These are phyloP conservation scores for Diaporthe citri DNA, from an alignment of 2,329 filamentous ascomycete species.

Conservation along the genomic window DNA sequence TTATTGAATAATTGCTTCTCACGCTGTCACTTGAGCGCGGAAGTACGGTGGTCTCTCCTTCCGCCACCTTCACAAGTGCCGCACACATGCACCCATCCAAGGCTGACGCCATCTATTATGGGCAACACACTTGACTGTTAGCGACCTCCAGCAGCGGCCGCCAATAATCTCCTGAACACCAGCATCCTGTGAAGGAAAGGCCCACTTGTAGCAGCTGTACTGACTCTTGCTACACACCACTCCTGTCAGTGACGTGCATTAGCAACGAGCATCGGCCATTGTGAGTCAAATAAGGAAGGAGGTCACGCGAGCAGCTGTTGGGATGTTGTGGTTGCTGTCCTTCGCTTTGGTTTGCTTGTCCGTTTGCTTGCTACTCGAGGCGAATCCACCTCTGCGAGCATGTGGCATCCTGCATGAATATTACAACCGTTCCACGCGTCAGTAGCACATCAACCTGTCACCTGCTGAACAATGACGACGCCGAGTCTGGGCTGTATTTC, in stretches of 20 bases:
- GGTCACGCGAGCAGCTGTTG: slow-evolving; percentile 30
- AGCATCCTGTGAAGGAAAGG: neutral
- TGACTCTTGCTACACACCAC: slow-evolving; percentile 17
- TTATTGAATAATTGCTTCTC: neutral
- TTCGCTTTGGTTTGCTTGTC: neutral
- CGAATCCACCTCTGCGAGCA: neutral
- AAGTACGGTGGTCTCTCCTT: neutral
- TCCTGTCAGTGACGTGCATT: slow-evolving; percentile 8
- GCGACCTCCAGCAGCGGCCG: neutral
- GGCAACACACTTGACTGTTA: too few relatives aligned
- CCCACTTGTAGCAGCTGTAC: neutral
- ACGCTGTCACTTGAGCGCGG: neutral
- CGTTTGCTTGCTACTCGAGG: neutral
- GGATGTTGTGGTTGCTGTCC: neutral
- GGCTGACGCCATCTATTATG: neutral
- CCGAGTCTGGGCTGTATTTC: neutral
- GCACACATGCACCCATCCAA: neutral
- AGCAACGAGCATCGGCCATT: neutral
- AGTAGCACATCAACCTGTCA: neutral
- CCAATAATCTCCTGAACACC: neutral
- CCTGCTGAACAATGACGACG: neutral
- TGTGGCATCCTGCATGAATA: slow-evolving; percentile 12
- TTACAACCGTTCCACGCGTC: slow-evolving; percentile 5
- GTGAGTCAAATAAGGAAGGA: slow-evolving; percentile 23
- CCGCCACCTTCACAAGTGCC: too few relatives aligned